A percentile compares a stretch with the other conserved stretches of the same genome.
Conservation (phyloP, 257 asterid genomes). For the Galeopsis tetrahit region DNA sequence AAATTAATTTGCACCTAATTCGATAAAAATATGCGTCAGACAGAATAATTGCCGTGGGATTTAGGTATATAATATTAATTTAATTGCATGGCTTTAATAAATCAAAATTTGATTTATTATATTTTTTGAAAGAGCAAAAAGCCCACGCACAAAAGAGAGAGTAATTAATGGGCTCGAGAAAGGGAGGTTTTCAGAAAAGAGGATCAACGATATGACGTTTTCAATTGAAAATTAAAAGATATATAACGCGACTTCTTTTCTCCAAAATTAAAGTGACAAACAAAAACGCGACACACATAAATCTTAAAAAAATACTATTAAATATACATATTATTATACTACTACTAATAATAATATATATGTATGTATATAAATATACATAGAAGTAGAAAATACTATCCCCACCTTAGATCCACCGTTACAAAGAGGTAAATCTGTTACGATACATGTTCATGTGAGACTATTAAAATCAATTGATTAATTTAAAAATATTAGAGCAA, state of each 20-base stretch:
- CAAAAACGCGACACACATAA: too few species aligned
- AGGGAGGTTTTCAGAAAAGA: slow-evolving; percentile 14
- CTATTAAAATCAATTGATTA: too few species aligned
- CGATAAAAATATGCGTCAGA: background rate
- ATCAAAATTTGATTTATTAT: background rate
- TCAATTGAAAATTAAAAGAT: slow-evolving; percentile 10
- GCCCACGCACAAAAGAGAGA: background rate
- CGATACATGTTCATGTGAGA: too few species aligned
- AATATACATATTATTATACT: too few species aligned
- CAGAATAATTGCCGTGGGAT: background rate
- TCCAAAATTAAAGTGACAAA: too few species aligned
- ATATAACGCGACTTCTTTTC: slow-evolving; percentile 6
- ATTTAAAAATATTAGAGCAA: too few species aligned
- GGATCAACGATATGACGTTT: slow-evolving; percentile 3
- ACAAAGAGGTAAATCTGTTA: too few species aligned
- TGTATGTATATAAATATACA: too few species aligned
- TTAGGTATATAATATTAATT: background rate
- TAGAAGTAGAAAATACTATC: too few species aligned
- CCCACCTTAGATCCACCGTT: too few species aligned
- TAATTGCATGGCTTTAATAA: slow-evolving; percentile 2
- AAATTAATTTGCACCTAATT: slow-evolving; percentile 3
- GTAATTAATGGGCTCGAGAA: slow-evolving; percentile 46
- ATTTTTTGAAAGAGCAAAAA: slow-evolving; percentile 38
- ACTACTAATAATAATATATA: too few species aligned
- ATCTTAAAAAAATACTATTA: too few species aligned